Percentiles rank a stretch among this genome's conserved stretches.
These are phyloP conservation scores for Geranium incanum DNA, from an alignment of 441 rosid genomes.

Conservation along the genomic window DNA sequence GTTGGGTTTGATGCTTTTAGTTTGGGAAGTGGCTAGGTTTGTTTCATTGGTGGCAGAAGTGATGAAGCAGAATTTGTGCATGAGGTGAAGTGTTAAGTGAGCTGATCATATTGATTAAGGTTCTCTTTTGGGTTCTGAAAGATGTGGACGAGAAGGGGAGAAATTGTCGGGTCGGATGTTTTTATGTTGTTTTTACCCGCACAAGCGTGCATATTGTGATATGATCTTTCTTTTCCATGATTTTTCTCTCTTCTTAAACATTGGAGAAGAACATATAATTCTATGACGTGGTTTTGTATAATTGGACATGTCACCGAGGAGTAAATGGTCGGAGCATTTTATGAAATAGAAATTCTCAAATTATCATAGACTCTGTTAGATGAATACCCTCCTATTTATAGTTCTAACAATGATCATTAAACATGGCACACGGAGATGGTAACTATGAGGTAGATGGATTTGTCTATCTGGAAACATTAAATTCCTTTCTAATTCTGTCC, in stretches of 20 bases:
- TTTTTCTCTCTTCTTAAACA: not conserved
- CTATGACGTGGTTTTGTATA: not conserved
- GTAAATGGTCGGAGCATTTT: not conserved
- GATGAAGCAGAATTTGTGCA: not conserved
- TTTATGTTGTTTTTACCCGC: not conserved
- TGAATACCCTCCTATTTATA: not conserved
- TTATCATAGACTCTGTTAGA: not conserved
- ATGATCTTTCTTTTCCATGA: not conserved
- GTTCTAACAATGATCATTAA: not conserved
- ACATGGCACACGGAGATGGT: not conserved
- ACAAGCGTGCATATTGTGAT: not conserved
- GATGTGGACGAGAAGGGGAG: not conserved
- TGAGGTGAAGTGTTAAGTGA: not conserved
- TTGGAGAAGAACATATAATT: not conserved
- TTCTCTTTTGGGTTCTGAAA: not conserved
- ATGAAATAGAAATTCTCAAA: not conserved
- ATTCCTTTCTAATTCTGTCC: not conserved
- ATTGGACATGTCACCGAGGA: not conserved
- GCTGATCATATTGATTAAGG: not conserved
- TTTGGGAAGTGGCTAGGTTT: not conserved
- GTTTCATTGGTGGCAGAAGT: not conserved
- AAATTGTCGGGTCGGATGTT: not conserved
- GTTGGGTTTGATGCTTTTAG: not conserved
- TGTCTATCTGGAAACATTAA: not conserved
- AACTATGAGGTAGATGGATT: not conserved